These are phyloP conservation scores for Cordyceps cicadae DNA, from an alignment of 2,329 filamentous ascomycete genomes.

Conservation along the genomic window DNA sequence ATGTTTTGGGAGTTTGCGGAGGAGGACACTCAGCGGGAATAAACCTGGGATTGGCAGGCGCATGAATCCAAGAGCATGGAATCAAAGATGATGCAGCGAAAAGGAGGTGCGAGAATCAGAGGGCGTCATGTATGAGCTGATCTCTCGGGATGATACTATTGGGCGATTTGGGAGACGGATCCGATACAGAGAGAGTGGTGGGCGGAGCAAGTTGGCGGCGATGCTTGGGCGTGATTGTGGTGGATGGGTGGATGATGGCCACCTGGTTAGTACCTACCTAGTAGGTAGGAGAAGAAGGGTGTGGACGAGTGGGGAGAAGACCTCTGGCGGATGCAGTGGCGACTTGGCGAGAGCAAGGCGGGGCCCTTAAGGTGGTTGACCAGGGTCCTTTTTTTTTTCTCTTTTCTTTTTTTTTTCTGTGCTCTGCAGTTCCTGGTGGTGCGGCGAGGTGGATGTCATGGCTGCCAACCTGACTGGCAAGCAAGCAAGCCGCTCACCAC, in stretches of 20 bases:
- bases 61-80: background rate
- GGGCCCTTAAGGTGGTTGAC: background rate
- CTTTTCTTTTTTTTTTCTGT: background rate
- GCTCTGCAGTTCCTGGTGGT: background rate
- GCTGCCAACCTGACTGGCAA: background rate
- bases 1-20: background rate
- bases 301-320: background rate
- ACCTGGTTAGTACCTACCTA: background rate
- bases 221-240: background rate
- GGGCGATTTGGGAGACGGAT: background rate
- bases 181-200: background rate
- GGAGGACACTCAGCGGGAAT: background rate
- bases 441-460: background rate
- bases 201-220: background rate
- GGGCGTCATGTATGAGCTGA: background rate
- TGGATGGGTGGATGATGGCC: background rate
- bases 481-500: background rate
- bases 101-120: background rate
- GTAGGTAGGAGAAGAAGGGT: background rate
- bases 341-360: background rate
- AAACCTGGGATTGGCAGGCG: background rate
- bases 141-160: background rate
- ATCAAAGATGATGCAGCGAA: background rate
- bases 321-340: conserved; percentile 27
- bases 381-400: too few relatives aligned